These are phyloP conservation scores for Penicillium lividum DNA, from an alignment of 495 filamentous ascomycete species.

Conservation along the genomic window DNA sequence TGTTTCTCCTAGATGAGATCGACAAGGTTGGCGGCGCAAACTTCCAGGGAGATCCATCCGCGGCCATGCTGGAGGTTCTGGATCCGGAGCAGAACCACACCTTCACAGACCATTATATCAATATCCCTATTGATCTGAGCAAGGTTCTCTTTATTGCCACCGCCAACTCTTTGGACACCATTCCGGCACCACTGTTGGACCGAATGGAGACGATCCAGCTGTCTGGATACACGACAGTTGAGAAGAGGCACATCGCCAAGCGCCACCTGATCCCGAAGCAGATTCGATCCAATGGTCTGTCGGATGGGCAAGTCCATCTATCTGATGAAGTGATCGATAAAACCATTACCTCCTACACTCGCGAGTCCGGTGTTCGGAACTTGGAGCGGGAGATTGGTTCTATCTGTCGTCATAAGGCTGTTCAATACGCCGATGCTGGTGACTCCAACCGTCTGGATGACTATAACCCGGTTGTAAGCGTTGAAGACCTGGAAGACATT, in stretches of 20 bases:
- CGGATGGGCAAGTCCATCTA: conserved; percentile 69
- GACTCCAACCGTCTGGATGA: conserved; percentile 67
- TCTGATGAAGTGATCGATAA: conserved; percentile 85
- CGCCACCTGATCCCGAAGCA: conserved; percentile 96
- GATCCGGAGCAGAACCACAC: conserved; percentile 97
- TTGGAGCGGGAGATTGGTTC: conserved; percentile 94
- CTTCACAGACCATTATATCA: conserved; percentile 96
- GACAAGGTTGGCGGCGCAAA: conserved; percentile 94
- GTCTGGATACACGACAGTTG: conserved; percentile 95
- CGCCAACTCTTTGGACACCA: conserved; percentile 93
- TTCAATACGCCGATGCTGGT: conserved; percentile 87
- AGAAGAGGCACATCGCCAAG: conserved; percentile 94
- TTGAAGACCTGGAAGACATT: conserved; percentile 84
- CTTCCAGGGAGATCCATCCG: conserved; percentile 93
- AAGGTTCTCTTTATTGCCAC: conserved; percentile 99
- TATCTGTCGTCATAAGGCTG: conserved; percentile 92
- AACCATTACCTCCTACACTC: conserved; percentile 93
- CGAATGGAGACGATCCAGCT: conserved; percentile 94
- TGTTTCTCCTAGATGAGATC: conserved; percentile 96
- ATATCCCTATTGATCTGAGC: conserved; percentile 92
- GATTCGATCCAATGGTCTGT: conserved; percentile 76
- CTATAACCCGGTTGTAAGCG: conserved; percentile 72
- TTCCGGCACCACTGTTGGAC: conserved; percentile 91
- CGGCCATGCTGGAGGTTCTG: conserved; percentile 98
- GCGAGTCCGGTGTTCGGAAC: conserved; percentile 96